Base-by-base conservation (phyloP, 2,329 filamentous ascomycete genomes). In the Fusarium veterinarium region DNA sequence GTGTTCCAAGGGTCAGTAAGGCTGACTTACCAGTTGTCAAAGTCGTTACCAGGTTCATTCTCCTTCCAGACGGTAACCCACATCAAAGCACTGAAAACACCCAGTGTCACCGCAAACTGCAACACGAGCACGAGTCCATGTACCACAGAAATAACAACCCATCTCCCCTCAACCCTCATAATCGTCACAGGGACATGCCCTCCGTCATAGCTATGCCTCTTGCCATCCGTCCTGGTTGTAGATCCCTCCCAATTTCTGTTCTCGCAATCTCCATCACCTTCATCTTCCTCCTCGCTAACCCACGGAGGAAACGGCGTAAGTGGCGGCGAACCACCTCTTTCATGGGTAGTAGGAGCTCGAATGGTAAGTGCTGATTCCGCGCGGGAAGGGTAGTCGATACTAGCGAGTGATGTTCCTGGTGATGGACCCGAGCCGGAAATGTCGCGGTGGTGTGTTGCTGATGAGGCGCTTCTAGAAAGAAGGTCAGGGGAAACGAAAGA, bases 251-350 rank as follows among this genome's bases (percentile, higher is more conserved):
- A 76, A 1, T 41, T 60, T 5, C 51, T 66, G 8, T 35, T 48
- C 20, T 74, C 69, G 8, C 67, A 73, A 3, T 67, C 72, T 7
- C 65, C 73, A 3, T 69, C 74, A 1, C 69, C 72, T 17, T 71
- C 65, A 6, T 68, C 75, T 10, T 75, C 75, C 5, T 71, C 64
- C 10, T 67, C 71, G 13, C 65, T 62, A 2, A 64, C 55, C 75
- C 75, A 78, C 4, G 76, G 74, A 14, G 78, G 78, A 33, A 80
- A 80, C 8, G 75, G 76, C 2, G 77, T 79, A 6, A 79, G 60
- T 0, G 78, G 78, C 6, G 75, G 73, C 10, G 64, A 56, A 1
- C 49, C 31, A 5, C 58, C 72, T 38, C 63, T 56, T 3, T 74
- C 70, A 23, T 35, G n/a, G 1, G 44, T 55, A 19, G 42, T 41